These are phyloP conservation scores for Suhomyces kunorum DNA, from an alignment of 1,139 yeast species.

Conservation along the genomic window DNA sequence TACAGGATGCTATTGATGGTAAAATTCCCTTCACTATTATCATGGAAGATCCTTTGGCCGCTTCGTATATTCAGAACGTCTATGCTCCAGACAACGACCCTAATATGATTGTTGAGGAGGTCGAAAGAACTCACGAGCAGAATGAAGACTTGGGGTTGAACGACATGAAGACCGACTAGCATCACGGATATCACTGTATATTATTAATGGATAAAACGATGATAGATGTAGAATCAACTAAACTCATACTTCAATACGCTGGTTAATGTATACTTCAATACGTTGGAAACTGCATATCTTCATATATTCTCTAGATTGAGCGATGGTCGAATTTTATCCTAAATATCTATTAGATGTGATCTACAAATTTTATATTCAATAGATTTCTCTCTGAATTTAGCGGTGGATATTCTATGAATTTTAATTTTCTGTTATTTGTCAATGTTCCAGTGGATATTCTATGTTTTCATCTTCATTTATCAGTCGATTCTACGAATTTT, in stretches of 20 bases:
- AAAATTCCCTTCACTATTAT: constrained; percentile 77
- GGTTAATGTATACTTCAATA: neutral
- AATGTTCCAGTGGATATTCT: too few relatives aligned
- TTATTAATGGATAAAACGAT: neutral
- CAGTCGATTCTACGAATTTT: too few relatives aligned
- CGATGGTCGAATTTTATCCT: too few relatives aligned
- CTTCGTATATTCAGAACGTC: constrained; percentile 93
- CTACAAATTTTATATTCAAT: neutral
- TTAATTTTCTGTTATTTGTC: neutral
- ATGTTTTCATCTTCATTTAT: too few relatives aligned
- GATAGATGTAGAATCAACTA: neutral
- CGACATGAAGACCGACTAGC: constrained; percentile 57
- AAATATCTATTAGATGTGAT: too few relatives aligned
- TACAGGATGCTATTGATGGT: constrained; percentile 84
- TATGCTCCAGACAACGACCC: constrained; percentile 99
- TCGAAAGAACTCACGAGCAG: constrained; percentile 82
- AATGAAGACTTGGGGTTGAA: constrained; percentile 90
- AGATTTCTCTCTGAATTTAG: too few relatives aligned
- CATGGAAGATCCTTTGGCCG: constrained; percentile 94
- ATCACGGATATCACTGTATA: constrained; percentile 1
- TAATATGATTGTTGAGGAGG: constrained; percentile 87
- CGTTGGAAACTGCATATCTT: neutral
- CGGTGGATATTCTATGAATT: neutral
- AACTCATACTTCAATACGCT: too few relatives aligned
- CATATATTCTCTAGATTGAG: too few relatives aligned